Evolutionary conservation across 2,329 filamentous ascomycete species (phyloP), one percentile per base, ranked within the genome.

Genomic region (Aureobasidium sp.): DNA sequence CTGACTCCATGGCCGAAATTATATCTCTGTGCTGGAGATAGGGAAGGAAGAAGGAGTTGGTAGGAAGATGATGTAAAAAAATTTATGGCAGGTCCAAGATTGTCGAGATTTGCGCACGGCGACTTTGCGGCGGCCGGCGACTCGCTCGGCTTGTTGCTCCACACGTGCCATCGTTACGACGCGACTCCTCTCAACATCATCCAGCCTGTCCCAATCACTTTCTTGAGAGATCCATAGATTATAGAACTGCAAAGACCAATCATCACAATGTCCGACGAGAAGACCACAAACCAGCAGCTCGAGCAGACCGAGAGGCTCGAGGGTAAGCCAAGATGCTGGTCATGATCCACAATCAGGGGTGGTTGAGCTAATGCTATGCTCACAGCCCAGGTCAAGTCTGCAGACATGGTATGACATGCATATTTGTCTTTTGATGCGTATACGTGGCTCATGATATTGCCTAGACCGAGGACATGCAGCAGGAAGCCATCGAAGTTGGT

Each of bases 381-480:
- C 70, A 67, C 72, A 99, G 94, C 91, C 66, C 92, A 96, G 79
- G 87, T 99, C 78, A 99, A 99, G 82, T 96, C 92, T 69, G 93
- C 91, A 64, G 94, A 99, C 75, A 99, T 99, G 94, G 94, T 97
- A 83, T 76, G 81, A 47, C 47, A n/a, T 8, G 36, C 5, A 17
- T 51, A 56, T 7, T 29, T 55, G 37, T 50, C 37, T 4, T 15
- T 55, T 13, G 29, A 29, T 52, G 24, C 17, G 24, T n/a, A 29
- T 20, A 12, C 20, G 41, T 61, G 10, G 50, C 52, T 62, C 43
- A 55, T 46, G 1, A 15, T 34, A 3, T 46, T 50, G 12, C 26
- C 17, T 29, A 97, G 94, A 93, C 88, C 71, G 93, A 97, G 64
- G 92, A 97, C 71, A 96, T 99, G 94, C 92, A 97, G 73, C 85